A percentile compares a stretch with the other conserved stretches of the same genome.
Evolutionary conservation across 345 rosid genomes (phyloP).

Genomic region (Murraya koenigii): DNA sequence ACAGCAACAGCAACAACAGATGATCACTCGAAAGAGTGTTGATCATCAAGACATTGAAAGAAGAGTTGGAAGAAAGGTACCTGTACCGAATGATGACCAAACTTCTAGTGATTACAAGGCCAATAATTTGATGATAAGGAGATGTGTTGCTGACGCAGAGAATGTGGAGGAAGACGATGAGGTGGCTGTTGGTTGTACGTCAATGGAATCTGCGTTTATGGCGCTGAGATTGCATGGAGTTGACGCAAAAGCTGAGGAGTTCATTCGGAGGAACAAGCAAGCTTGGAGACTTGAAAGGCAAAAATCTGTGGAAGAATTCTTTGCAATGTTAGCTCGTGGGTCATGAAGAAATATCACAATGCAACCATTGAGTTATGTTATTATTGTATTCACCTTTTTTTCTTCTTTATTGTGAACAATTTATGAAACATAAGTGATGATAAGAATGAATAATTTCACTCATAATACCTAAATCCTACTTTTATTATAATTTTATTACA

Average conservation of each 20-base stretch:
- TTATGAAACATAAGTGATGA: neutral
- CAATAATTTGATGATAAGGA: neutral
- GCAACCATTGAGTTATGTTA: neutral
- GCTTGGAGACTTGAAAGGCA: conserved; percentile 19
- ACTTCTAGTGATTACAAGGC: neutral
- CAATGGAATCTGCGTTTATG: neutral
- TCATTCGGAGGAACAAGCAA: conserved; percentile 1
- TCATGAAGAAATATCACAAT: neutral
- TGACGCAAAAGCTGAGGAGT: conserved; percentile 28
- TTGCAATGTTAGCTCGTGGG: conserved; percentile 15
- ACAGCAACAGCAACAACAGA: neutral
- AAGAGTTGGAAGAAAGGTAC: neutral
- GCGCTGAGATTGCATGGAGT: conserved; percentile 8
- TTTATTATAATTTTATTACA: too few relatives aligned
- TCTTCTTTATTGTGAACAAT: too few relatives aligned
- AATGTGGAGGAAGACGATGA: neutral
- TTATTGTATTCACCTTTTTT: neutral
- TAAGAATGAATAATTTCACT: neutral
- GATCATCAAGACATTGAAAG: neutral
- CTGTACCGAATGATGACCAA: neutral
- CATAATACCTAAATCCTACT: too few relatives aligned
- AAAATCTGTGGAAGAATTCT: conserved; percentile 15
- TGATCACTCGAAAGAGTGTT: too few relatives aligned
- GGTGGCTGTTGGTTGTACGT: too few relatives aligned
- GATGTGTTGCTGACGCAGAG: neutral